phyloP scores from a whole-genome alignment of 139 green algal genomes.

The Chlorella sp. region DNA sequence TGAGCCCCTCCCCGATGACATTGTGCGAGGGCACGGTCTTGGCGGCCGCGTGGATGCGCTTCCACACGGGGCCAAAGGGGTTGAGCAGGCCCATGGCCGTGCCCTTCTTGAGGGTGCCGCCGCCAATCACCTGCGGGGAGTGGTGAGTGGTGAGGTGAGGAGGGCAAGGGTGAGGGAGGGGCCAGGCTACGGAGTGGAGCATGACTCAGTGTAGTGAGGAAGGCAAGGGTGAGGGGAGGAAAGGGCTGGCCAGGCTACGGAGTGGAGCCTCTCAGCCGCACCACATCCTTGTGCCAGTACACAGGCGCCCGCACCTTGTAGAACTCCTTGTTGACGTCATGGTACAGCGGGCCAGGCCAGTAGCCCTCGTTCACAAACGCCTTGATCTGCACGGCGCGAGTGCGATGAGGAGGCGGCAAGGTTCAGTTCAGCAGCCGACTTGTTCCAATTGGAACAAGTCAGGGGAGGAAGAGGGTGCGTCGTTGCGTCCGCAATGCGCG shows the following conservation, averaged over 20 bases:
- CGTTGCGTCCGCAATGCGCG: neutral
- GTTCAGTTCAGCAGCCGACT: too few species aligned
- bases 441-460: neutral
- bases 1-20: conserved; percentile 11
- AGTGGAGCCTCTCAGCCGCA: too few species aligned
- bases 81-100: conserved; percentile 19
- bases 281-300: too few species aligned
- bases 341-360: conserved; percentile 27
- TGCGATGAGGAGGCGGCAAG: too few species aligned
- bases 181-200: too few species aligned
- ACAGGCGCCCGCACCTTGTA: too few species aligned
- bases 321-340: conserved; percentile 26
- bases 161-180: too few species aligned
- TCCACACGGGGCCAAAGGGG: conserved; percentile 18
- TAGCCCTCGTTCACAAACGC: conserved; percentile 25
- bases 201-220: too few species aligned
- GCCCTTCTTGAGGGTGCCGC: conserved; percentile 10
- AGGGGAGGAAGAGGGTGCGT: neutral
- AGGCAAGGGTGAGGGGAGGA: too few species aligned
- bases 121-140: conserved; percentile 12
- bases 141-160: too few species aligned
- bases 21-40: conserved; percentile 21
- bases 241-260: too few species aligned
- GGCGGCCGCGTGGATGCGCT: conserved; percentile 6
- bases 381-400: conserved; percentile 18